Conservation (phyloP, 2,329 filamentous ascomycete genomes). For the Claviceps sp. region DNA sequence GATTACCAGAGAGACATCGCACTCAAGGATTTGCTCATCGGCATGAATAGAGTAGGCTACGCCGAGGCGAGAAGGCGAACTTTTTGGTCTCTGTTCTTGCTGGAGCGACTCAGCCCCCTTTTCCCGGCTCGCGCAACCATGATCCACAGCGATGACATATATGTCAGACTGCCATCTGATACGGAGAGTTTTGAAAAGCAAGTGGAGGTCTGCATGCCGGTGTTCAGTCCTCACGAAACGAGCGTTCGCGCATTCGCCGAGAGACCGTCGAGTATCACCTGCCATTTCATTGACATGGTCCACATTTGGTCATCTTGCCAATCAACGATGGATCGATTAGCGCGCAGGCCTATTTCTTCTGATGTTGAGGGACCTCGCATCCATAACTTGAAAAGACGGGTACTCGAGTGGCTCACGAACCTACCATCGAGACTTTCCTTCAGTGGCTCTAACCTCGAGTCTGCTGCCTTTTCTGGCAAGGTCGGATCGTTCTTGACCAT, state of each 20-base stretch:
- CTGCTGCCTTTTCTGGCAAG: conserved; percentile 37
- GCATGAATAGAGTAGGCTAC: conserved; percentile 41
- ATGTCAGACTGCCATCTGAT: conserved; percentile 51
- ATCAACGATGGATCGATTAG: conserved; percentile 37
- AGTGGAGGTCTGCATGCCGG: conserved; percentile 40
- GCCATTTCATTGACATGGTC: conserved; percentile 47
- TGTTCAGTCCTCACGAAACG: conserved; percentile 39
- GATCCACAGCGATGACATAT: conserved; percentile 51
- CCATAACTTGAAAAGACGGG: conserved; percentile 32
- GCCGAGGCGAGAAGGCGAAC: conserved; percentile 56
- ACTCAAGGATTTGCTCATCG: conserved; percentile 36
- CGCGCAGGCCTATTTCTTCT: conserved; percentile 14
- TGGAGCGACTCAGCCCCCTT: conserved; percentile 53
- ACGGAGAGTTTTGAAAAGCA: conserved; percentile 49
- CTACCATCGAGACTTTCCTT: conserved; percentile 43
- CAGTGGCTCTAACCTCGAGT: conserved; percentile 42
- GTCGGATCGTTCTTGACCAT: conserved; percentile 48
- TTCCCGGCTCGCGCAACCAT: conserved; percentile 39
- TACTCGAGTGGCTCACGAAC: conserved; percentile 44
- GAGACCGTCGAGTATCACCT: conserved; percentile 36
- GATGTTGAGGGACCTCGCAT: conserved; percentile 22
- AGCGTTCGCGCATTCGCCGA: conserved; percentile 11
- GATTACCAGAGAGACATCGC: conserved; percentile 29
- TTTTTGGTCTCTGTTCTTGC: conserved; percentile 58
- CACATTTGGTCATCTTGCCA: conserved; percentile 53